Evolutionary conservation across 495 filamentous ascomycete genomes (phyloP), one percentile per base, ranked within the genome.

Genomic region (Talaromyces proteolyticus): DNA sequence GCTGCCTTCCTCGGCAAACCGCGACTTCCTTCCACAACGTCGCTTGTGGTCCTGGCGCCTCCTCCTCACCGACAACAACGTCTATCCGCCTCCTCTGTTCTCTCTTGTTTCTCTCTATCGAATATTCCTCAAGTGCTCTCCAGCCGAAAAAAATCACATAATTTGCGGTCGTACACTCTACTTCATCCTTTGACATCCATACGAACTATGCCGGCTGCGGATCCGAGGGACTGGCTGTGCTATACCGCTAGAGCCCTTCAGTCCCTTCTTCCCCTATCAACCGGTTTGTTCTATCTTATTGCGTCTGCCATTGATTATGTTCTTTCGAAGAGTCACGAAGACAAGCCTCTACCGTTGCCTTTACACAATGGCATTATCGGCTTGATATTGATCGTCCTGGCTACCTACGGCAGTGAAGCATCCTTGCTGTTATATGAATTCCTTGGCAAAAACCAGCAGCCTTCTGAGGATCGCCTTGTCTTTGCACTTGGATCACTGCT

Each of bases 401-500:
- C 40, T 25, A 26, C 47, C 25, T 55, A 55, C 34, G 42, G 44
- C 44, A 22, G 17, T 17, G 34, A 18, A 7, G 44, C 44, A 17
- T 24, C 26, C 21, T 26, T 47, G 18, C 20, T 47, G 21, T 21
- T 26, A 24, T 37, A 47, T 21, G 44, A 17, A 34, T 16, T 17
- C 25, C 22, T 47, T 14, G 3, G 12, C 17, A 5, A 19, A 10
- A 36, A 29, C 34, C 44, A 26, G 26, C 44, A 47, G 4, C 17
- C 18, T 19, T 20, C 12, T 26, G 44, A 47, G 34, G 12, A 47
- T 36, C 7, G 23, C 26, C 26, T 47, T 26, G 19, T 55, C 4
- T 55, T 47, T 24, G 8, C 47, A 14, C 26, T 51, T 17, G 38
- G 53, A 14, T 55, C 53, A 6, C 19, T 46, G n/a, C 41, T 55